Evolutionary conservation across 2,329 filamentous ascomycete species (phyloP), one percentile per base, ranked within the genome.

Genomic region (Fusarium sp.): DNA sequence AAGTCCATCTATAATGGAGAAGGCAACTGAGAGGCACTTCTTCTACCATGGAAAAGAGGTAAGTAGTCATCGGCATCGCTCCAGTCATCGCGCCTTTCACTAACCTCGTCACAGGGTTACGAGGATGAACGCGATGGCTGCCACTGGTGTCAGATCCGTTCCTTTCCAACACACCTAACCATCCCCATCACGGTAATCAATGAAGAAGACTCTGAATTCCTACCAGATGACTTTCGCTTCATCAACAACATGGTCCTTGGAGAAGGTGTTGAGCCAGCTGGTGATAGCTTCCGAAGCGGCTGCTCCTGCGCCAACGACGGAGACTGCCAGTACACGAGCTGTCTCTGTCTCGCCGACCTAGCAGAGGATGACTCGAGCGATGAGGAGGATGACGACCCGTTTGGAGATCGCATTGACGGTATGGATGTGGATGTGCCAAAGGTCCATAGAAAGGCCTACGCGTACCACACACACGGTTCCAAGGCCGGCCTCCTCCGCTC

Each of bases 311-410:
- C 77, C 1, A 83, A 88, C 2, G 86, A 90, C 58, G 86, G 88
- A 76, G 87, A 90, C 5, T 95, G 94, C 78, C 91, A 93, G 78
- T 93, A 91, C 75, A 85, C 84, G 40, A 85, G 83, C 27, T 97
- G 94, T 78, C 85, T 87, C 11, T 96, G 94, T 72, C 86, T 95
- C n/a, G 91, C 89, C 27, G 88, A 91, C 11, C 86, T 89, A 0
- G 86, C 89, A 0, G 84, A 86, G 0, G 84, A 86, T 0, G 86
- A 89, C 31, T 86, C 86, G 27, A 85, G 85, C 1, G 85, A 84
- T 0, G 83, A 84, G 0, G 82, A 86, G 42, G 82, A 84, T 6
- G 75, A 80, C 38, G 80, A 79, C 38, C 33, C 75, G 61, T 62
- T 69, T 64, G 63, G 71, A 10, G 81, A 85, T 14, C 27, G 27